Evolutionary conservation across 306 rosid species (phyloP), one percentile per base, ranked within the genome.

Genomic region (Lablab purpureus): DNA sequence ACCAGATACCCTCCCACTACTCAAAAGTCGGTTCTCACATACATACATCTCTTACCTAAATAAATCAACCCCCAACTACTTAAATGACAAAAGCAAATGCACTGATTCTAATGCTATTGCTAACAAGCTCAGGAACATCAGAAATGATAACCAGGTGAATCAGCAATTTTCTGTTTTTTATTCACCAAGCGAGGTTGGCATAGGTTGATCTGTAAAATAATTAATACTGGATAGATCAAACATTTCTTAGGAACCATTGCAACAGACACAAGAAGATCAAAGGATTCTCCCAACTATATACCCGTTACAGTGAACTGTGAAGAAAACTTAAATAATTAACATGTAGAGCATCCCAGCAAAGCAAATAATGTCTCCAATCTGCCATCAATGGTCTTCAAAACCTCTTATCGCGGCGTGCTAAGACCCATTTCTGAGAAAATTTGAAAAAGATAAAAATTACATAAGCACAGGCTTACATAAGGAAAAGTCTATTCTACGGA

Each of bases 371-470:
- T 37, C 81, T 63, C 78, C 30, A 59, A 77, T 85, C 84, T 78
- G 67, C 54, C 64, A 74, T 75, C 67, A 60, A 79, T 41, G 70
- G 74, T 73, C 88, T 78, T 74, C 84, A 46, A 51, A 75, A 55
- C 82, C 74, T 67, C 71, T 89, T 85, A 91, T 89, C 97, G 94
- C 0, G 93, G 94, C 75, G 90, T 88, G 41, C 93, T 81, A 67
- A 89, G 96, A 68, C 93, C 96, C 73, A 92, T 78, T 79, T 92
- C 98, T 93, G 92, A 80, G 81, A 55, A 78, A 67, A 74, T 67
- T 27, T 21, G 12, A 67, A 67, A 72, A 51, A 55, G 12, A 73
- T 10, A 34, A 71, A 47, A 73, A 67, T 69, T 59, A 22, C 23
- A 65, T 81, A 71, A 71, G 74, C 69, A 74, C 7, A 8, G 34